Percentiles rank a stretch among this genome's conserved stretches.
These are phyloP conservation scores for Solanum medicagineum DNA, from an alignment of 257 asterid genomes.

Conservation along the genomic window DNA sequence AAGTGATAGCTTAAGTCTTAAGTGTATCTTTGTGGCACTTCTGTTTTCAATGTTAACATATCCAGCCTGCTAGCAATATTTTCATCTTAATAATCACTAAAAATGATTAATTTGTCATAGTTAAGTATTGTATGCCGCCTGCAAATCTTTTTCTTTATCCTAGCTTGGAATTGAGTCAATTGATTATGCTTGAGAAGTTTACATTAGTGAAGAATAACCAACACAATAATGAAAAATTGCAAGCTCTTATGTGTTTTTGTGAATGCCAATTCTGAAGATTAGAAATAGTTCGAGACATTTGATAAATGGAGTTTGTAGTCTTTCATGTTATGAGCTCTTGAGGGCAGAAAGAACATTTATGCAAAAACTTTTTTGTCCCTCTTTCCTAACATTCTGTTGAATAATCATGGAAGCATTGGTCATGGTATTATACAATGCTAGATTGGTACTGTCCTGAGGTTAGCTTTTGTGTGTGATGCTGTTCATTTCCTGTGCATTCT, in stretches of 20 bases:
- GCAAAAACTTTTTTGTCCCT: neutral
- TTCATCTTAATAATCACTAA: neutral
- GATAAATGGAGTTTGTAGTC: neutral
- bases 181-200: neutral
- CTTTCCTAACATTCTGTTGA: neutral
- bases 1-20: neutral
- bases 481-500: neutral
- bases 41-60: neutral
- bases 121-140: neutral
- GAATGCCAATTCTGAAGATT: neutral
- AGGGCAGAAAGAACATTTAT: neutral
- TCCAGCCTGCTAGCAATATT: neutral
- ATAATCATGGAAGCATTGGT: neutral
- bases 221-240: neutral
- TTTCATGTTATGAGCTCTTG: neutral
- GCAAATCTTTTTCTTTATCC: neutral
- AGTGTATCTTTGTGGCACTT: neutral
- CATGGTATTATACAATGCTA: neutral
- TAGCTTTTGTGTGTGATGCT: neutral
- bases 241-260: neutral
- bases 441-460: neutral
- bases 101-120: neutral
- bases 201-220: neutral
- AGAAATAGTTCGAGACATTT: neutral
- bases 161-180: neutral